A percentile compares a stretch with the other conserved stretches of the same genome.
Conservation (phyloP, 352 stramenopile genomes). For the Globisporangium apiculatum region DNA sequence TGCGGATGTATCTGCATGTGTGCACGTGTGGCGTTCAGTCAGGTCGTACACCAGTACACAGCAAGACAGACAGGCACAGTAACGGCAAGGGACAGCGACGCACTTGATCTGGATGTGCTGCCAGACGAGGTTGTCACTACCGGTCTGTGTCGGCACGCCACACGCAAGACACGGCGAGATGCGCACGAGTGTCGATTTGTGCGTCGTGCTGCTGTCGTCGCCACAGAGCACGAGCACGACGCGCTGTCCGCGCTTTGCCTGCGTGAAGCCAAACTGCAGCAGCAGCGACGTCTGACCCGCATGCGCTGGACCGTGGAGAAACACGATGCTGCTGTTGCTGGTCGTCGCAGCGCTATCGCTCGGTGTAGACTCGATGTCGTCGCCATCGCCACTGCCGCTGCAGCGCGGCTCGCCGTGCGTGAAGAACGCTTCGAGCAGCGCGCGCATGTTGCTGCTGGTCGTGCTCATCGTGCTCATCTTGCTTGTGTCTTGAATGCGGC, state of each 20-base stretch:
- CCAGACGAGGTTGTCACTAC: slow-evolving; percentile 38
- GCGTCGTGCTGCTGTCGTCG: slow-evolving; percentile 13
- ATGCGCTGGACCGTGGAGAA: slow-evolving; percentile 31
- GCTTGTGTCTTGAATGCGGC: too few relatives aligned
- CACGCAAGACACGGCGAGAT: slow-evolving; percentile 37
- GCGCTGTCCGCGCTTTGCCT: slow-evolving; percentile 26
- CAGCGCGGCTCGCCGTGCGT: slow-evolving; percentile 33
- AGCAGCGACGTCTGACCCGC: slow-evolving; percentile 54
- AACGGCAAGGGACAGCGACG: not conserved
- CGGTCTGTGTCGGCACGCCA: slow-evolving; percentile 32
- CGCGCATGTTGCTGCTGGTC: not conserved
- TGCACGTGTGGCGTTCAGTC: too few relatives aligned
- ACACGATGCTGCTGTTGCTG: slow-evolving; percentile 20
- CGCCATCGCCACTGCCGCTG: not conserved
- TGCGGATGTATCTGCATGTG: slow-evolving; percentile 32
- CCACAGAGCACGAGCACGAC: slow-evolving; percentile 48
- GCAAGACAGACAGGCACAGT: too few relatives aligned
- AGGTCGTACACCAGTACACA: too few relatives aligned
- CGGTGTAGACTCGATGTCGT: not conserved
- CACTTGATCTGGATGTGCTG: slow-evolving; percentile 62
- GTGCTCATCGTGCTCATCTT: not conserved
- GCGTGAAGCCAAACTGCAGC: slow-evolving; percentile 57
- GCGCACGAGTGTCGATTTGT: slow-evolving; percentile 22
- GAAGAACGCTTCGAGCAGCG: slow-evolving; percentile 54
- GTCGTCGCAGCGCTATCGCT: slow-evolving; percentile 1